Percentiles rank a stretch among this genome's conserved stretches.
Evolutionary conservation across 352 stramenopile genomes (phyloP).

Genomic region (Pythium rhizo-oryzae): DNA sequence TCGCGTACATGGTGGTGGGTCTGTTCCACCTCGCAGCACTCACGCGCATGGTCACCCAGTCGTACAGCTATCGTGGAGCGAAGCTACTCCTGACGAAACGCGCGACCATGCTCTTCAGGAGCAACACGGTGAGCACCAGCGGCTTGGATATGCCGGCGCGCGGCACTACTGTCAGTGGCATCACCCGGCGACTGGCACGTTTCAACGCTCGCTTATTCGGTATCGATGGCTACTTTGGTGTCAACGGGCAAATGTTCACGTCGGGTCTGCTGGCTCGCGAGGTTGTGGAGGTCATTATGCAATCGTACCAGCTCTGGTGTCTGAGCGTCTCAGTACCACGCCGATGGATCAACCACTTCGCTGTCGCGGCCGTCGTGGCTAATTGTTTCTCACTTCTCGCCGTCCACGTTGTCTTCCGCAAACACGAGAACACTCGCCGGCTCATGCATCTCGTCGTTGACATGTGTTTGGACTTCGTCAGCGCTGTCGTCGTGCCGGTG

Average conservation of each 20-base stretch:
- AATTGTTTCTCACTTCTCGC: constrained; percentile 10
- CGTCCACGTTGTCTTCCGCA: background rate
- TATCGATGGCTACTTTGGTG: constrained; percentile 5
- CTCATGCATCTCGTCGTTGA: constrained; percentile 20
- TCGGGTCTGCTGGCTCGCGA: constrained; percentile 4
- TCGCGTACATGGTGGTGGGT: too few species aligned
- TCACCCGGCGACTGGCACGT: too few species aligned
- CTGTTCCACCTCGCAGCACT: too few species aligned
- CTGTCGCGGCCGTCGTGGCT: constrained; percentile 9
- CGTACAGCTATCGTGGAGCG: too few species aligned
- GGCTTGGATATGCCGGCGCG: too few species aligned
- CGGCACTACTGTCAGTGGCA: too few species aligned
- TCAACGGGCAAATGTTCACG: constrained; percentile 15
- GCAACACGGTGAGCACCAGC: too few species aligned
- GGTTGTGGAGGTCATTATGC: constrained; percentile 7
- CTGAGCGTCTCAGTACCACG: constrained; percentile 12
- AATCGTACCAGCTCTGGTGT: constrained; percentile 18
- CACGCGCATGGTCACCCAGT: too few species aligned
- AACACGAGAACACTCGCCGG: background rate
- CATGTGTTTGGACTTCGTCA: constrained; percentile 15
- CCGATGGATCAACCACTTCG: constrained; percentile 24
- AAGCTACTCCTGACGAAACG: too few species aligned
- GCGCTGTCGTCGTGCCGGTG: constrained; percentile 13
- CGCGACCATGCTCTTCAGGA: too few species aligned
- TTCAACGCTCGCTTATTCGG: too few species aligned